Evolutionary conservation across 768 basidiomycete species (phyloP).

Genomic region (Harrya chromipes): DNA sequence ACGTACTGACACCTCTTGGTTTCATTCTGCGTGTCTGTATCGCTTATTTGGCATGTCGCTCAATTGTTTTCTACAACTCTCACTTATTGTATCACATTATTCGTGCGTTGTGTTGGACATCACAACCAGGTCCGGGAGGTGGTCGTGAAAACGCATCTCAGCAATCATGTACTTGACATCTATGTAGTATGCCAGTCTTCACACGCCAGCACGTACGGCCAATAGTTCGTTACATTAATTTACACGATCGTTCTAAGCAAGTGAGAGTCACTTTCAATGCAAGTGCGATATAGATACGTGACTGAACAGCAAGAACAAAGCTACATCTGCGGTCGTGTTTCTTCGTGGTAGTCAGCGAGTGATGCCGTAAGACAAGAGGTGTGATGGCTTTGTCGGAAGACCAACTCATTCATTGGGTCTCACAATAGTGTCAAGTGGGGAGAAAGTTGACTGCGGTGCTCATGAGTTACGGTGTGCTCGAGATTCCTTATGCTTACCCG

Average conservation of each 20-base stretch:
- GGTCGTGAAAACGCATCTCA: not conserved
- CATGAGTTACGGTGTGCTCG: slow-evolving; percentile 5
- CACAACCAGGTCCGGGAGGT: slow-evolving; percentile 10
- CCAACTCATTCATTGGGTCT: not conserved
- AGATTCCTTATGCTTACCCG: slow-evolving; percentile 46
- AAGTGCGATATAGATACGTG: slow-evolving; percentile 31
- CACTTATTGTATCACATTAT: slow-evolving; percentile 28
- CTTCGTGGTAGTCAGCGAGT: slow-evolving; percentile 12
- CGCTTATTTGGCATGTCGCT: slow-evolving; percentile 4
- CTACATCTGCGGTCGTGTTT: slow-evolving; percentile 23
- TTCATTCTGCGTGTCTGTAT: slow-evolving; percentile 16
- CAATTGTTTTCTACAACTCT: slow-evolving; percentile 14
- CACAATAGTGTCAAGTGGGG: slow-evolving; percentile 44
- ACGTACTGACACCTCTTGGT: slow-evolving; percentile 12
- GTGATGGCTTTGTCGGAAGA: slow-evolving; percentile 5
- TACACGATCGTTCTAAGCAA: slow-evolving; percentile 20
- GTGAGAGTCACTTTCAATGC: slow-evolving; percentile 23
- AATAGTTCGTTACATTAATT: slow-evolving; percentile 31
- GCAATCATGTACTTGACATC: not conserved
- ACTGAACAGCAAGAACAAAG: slow-evolving; percentile 20
- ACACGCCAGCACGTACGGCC: not conserved
- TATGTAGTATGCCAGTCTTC: not conserved
- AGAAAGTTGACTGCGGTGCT: slow-evolving; percentile 51
- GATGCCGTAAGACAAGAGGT: slow-evolving; percentile 10
- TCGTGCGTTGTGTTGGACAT: slow-evolving; percentile 5